Evolutionary conservation across 140 eudicot species (phyloP), one percentile per base, ranked within the genome.

Genomic region (Flaveria floridana): DNA sequence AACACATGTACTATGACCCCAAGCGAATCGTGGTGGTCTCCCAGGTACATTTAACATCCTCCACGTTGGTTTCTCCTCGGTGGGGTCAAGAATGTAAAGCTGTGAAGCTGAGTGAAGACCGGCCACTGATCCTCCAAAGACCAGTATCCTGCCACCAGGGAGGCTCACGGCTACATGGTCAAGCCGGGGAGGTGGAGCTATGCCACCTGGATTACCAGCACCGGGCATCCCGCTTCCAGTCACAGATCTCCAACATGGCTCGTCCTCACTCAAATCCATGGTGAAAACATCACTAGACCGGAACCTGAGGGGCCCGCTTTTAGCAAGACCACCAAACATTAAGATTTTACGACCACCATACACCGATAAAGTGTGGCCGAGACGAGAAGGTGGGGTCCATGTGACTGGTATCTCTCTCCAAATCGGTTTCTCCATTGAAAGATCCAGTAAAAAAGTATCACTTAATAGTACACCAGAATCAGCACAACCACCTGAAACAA

Each of bases 211-310:
- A 65, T 93, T 93, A 51, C 92, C 95, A 6, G 95, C 95, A 62
- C 97, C 96, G 0, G 96, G 96, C 98, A 92, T 89, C 23, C 91
- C 98, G 16, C 89, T 92, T n/a, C 98, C 98, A 0, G 98, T 93
- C 7, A 93, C 98, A 46, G 91, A 84, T 70, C 96, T 87, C 97
- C 97, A 91, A 70, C 96, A 85, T 3, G 97, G 97, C 56, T 91
- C 91, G 1, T 89, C 97, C 71, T 91, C 96, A 21, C 97, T 85
- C 77, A 91, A 58, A 80, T 91, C 97, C 94, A 89, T 89, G 3
- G 97, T 89, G 72, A 83, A 91, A 12, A 89, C 97, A 13, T 89
- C 92, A 18, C 92, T 85, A 1, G 96, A 89, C 3, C 96, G 86
- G 75, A 89, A 84, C 59, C 92, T 79, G 57, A 86, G 84, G 28